Conservation (phyloP, 208 protist genomes). For the Crithidia mellificae region DNA sequence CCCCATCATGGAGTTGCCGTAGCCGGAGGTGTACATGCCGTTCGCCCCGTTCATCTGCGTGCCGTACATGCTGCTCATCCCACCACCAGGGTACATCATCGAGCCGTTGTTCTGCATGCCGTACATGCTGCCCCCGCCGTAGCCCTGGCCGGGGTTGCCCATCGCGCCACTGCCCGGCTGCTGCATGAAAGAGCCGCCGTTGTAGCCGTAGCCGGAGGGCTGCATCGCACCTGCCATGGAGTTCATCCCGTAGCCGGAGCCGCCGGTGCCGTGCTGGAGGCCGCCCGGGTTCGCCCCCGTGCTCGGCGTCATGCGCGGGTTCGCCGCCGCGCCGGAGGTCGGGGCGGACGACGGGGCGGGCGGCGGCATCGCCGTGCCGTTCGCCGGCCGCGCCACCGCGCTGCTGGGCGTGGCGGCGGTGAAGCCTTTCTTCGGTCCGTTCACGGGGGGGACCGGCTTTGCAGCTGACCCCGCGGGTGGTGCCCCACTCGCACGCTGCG, state of each 20-base stretch:
- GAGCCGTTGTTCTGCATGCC: slow-evolving; percentile 25
- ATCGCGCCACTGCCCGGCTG: background rate
- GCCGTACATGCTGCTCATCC: slow-evolving; percentile 36
- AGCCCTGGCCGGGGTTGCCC: background rate
- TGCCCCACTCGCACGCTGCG: slow-evolving; percentile 2
- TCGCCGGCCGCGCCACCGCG: too few relatives aligned
- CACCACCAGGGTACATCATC: slow-evolving; percentile 24
- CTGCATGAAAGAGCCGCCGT: slow-evolving; percentile 18
- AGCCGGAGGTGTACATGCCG: slow-evolving; percentile 22
- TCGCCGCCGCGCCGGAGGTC: background rate
- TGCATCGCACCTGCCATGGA: background rate
- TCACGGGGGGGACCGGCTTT: background rate
- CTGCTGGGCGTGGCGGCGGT: background rate
- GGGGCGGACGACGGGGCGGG: too few relatives aligned
- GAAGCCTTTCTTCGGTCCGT: background rate
- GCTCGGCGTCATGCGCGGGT: background rate
- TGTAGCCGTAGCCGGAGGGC: background rate
- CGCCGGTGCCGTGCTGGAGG: slow-evolving; percentile 8
- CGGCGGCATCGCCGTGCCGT: background rate
- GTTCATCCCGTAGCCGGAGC: slow-evolving; percentile 16
- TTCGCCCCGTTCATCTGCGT: slow-evolving; percentile 11
- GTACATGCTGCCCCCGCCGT: slow-evolving; percentile 31
- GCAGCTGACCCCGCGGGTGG: background rate
- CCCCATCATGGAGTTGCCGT: slow-evolving; percentile 20
- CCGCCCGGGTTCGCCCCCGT: background rate